These are phyloP conservation scores for Pichia sp. DNA, from an alignment of 1,139 yeast species.

Conservation along the genomic window DNA sequence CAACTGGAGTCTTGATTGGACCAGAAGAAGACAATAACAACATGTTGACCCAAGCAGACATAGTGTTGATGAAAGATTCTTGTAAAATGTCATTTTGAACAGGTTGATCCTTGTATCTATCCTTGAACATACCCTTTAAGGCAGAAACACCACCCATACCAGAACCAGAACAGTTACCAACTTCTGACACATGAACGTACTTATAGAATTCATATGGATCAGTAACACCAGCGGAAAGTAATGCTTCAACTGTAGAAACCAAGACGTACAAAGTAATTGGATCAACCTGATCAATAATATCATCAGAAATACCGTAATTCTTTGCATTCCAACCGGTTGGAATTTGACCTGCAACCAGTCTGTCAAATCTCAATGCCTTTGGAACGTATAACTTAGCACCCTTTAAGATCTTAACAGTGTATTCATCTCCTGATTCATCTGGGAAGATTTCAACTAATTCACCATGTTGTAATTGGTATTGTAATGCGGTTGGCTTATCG, in stretches of 20 bases:
- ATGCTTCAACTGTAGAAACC: conserved; percentile 93
- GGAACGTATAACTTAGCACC: conserved; percentile 91
- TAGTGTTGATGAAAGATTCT: conserved; percentile 96
- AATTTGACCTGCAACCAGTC: conserved; percentile 97
- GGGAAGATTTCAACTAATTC: conserved; percentile 82
- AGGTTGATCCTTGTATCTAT: conserved; percentile 83
- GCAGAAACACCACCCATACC: conserved; percentile 99
- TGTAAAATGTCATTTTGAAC: conserved; percentile 95
- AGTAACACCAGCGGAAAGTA: conserved; percentile 87
- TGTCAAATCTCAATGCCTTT: conserved; percentile 90
- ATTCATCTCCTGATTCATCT: conserved; percentile 84
- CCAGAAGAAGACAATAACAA: conserved; percentile 94
- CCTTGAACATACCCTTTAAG: conserved; percentile 94
- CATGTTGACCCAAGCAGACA: conserved; percentile 99
- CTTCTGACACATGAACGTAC: conserved; percentile 95
- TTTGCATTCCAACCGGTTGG: conserved; percentile 98
- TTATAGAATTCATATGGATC: conserved; percentile 98
- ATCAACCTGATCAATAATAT: conserved; percentile 88
- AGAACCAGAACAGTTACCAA: conserved; percentile 98
- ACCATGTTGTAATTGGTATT: conserved; percentile 89
- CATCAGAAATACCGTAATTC: conserved; percentile 91
- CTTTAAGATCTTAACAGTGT: conserved; percentile 79
- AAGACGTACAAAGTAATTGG: conserved; percentile 89
- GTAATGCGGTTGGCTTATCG: conserved; percentile 91
- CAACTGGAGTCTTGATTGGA: conserved; percentile 98